Percentiles rank a stretch among this genome's conserved stretches.
These are phyloP conservation scores for Hemisphaericaspora xylanilytica DNA, from an alignment of 1,139 yeast species.

Conservation along the genomic window DNA sequence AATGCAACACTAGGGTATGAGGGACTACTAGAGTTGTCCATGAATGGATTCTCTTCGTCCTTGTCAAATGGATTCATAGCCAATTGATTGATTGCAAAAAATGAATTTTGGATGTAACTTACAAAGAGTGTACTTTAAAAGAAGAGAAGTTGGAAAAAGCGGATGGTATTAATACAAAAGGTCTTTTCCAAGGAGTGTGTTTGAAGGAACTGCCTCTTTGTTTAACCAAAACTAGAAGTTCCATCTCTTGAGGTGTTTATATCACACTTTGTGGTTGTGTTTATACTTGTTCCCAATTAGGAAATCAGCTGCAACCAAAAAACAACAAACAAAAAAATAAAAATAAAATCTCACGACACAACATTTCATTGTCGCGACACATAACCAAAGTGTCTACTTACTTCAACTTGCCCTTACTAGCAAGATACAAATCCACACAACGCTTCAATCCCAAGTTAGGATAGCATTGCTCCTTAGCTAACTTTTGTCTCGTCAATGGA, in stretches of 20 bases:
- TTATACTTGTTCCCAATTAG: conserved; percentile 6
- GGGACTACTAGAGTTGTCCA: conserved; percentile 24
- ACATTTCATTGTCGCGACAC: too few species aligned
- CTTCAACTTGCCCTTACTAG: neutral
- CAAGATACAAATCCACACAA: conserved; percentile 8
- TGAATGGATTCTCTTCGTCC: conserved; percentile 34
- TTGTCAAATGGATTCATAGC: conserved; percentile 35
- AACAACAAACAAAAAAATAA: neutral
- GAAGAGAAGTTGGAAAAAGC: too few species aligned
- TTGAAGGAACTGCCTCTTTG: too few species aligned
- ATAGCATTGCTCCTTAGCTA: conserved; percentile 19
- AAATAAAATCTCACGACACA: neutral
- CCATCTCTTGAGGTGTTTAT: neutral
- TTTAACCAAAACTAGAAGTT: neutral
- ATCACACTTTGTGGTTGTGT: neutral
- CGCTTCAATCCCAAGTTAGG: conserved; percentile 17
- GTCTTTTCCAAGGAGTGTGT: neutral
- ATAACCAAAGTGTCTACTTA: neutral
- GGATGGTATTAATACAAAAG: too few species aligned
- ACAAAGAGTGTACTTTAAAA: too few species aligned
- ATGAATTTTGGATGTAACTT: too few species aligned
- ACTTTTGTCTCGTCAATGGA: conserved; percentile 33
- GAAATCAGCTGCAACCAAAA: neutral
- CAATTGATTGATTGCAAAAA: too few species aligned
- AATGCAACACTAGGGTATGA: conserved; percentile 42